Percentiles rank a stretch among this genome's conserved stretches.
These are phyloP conservation scores for Cenchrus purpureus DNA, from an alignment of 176 grass and related monocot genomes.

Conservation along the genomic window DNA sequence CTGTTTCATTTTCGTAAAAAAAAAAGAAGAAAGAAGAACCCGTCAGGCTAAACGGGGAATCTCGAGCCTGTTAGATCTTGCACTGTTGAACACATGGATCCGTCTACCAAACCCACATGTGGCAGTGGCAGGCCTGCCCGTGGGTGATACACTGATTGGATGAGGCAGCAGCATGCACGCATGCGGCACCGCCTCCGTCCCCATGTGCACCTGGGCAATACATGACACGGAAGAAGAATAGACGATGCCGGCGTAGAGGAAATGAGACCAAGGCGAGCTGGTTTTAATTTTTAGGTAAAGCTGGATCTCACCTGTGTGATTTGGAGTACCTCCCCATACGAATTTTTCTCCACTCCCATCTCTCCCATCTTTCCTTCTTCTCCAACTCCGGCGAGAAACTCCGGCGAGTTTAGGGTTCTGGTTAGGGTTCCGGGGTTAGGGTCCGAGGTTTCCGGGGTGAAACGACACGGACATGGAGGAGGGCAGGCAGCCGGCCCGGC, in stretches of 20 bases:
- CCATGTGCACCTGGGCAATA: constrained; percentile 40
- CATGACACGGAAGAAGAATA: constrained; percentile 40
- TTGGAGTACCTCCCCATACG: no score
- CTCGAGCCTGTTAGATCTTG: constrained; percentile 8
- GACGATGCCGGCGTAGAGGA: not conserved
- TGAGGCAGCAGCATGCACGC: not conserved
- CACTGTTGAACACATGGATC: constrained; percentile 21
- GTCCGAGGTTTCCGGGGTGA: no score
- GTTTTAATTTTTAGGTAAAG: not conserved
- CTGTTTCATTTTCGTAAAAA: not conserved
- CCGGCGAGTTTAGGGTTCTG: no score
- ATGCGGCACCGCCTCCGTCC: not conserved
- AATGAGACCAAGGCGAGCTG: not conserved
- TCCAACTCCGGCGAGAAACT: no score
- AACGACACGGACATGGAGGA: no score
- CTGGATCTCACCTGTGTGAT: no score
- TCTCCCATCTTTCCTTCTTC: no score
- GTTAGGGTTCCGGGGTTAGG: no score
- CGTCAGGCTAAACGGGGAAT: not conserved
- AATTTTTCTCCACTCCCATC: no score
- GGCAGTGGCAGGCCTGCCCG: not conserved
- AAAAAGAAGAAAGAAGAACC: no score
- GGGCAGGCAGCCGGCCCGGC: no score
- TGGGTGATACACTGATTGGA: not conserved
- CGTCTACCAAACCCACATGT: constrained; percentile 50